These are phyloP conservation scores for Rhodosporidiobolus sp. DNA, from an alignment of 768 basidiomycete genomes.

Conservation along the genomic window DNA sequence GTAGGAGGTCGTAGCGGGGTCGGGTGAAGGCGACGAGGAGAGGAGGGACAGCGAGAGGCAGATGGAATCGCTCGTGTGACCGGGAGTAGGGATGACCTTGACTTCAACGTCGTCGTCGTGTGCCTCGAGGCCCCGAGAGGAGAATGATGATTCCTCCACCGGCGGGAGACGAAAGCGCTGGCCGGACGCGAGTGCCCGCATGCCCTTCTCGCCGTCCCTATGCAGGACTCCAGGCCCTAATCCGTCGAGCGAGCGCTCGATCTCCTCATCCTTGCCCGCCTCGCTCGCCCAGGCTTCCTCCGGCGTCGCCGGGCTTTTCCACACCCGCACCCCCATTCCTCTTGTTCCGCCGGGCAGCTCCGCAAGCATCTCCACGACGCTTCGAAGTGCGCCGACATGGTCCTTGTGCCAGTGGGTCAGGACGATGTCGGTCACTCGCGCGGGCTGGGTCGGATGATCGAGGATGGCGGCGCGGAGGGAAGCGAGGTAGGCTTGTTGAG, in stretches of 20 bases:
- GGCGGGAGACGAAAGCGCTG: not conserved
- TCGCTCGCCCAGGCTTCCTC: not conserved
- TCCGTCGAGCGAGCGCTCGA: not conserved
- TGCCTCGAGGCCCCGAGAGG: not conserved
- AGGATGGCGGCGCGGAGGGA: conserved; percentile 52
- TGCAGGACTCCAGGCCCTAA: not conserved
- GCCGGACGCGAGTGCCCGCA: not conserved
- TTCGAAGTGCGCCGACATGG: conserved; percentile 72
- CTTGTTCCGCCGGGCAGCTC: conserved; percentile 53
- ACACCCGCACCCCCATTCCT: conserved; percentile 19
- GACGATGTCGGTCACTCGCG: conserved; percentile 79
- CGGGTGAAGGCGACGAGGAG: conserved; percentile 39
- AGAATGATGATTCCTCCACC: not conserved
- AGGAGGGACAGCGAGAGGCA: conserved; percentile 61
- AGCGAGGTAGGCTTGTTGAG: conserved; percentile 58
- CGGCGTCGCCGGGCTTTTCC: conserved; percentile 6
- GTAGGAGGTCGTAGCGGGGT: too few species aligned
- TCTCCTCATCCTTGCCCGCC: not conserved
- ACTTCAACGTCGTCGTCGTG: conserved; percentile 54
- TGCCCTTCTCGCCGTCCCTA: not conserved
- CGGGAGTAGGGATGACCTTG: conserved; percentile 76
- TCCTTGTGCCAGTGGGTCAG: conserved; percentile 88
- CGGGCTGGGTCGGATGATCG: conserved; percentile 20
- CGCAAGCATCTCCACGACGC: conserved; percentile 65
- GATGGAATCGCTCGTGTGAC: conserved; percentile 85